Base-by-base conservation (phyloP, 495 filamentous ascomycete species). In the Tuber aestivum region DNA sequence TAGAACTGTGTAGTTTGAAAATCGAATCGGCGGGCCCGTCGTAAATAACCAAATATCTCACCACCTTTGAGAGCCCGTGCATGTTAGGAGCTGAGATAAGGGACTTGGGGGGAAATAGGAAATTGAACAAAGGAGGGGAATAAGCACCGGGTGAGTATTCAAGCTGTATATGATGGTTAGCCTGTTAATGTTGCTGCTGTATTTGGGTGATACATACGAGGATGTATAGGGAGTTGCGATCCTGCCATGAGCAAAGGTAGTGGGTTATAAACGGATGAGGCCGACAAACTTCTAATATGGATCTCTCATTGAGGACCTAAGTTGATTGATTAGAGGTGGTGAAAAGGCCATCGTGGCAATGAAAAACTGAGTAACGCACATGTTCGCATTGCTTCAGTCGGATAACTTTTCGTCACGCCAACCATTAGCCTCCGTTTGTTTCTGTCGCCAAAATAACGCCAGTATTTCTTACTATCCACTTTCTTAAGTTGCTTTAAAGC, bases 331-430 rank as follows among this genome's bases (percentile, higher is more conserved):
- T 44, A 73, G 42, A 44, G 72, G 65, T 70, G 71, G 32, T 70
- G 48, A 38, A 42, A 44, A 68, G 38, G n/a, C 40, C n/a, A 73
- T 73, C 41, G 37, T 37, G 69, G 41, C 14, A 48, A 38, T 56
- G 45, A 42, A 70, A 40, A 40, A 40, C 40, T 44, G 44, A 73
- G 68, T 71, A 68, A 68, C 76, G 92, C 75, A 97, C 94, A 86
- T 98, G 95, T 85, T 97, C 95, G 79, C 97, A 91, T 85, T 99
- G 95, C 87, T 99, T 98, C 77, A 97, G 86, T 79, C 93, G 93
- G 86, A 99, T 94, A 75, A 98, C 94, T 93, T 84, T 74, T 74
- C 27, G n/a, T 77, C 65, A 73, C 76, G 71, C 45, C 74, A 74
- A 72, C 41, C 69, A 82, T 81, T 48, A 80, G 72, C 65, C 74